Evolutionary conservation across 768 basidiomycete genomes (phyloP).

Genomic region (Russula sp.): DNA sequence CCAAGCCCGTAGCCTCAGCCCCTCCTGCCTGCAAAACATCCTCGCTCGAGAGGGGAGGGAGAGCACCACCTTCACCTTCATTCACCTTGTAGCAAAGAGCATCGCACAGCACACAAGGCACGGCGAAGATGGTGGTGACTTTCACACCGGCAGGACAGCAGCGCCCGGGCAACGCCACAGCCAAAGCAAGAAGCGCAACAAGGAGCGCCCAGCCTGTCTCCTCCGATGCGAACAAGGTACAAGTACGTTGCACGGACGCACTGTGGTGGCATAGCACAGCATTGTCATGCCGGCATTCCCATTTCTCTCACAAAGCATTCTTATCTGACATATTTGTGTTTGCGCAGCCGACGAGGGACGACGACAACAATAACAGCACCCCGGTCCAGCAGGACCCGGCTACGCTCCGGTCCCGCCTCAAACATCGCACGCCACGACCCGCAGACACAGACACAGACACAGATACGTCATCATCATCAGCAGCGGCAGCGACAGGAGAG

Average conservation of each 20-base stretch:
- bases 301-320: too few species aligned
- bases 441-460: too few species aligned
- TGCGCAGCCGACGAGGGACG: neutral
- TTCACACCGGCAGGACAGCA: neutral
- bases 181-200: neutral
- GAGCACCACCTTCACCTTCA: neutral
- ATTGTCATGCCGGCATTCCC: neutral
- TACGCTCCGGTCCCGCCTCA: conserved; percentile 9
- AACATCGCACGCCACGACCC: neutral
- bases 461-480: too few species aligned
- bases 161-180: neutral
- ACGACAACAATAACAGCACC: too few species aligned
- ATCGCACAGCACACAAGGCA: neutral
- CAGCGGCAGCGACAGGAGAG: too few species aligned
- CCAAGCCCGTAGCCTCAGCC: neutral
- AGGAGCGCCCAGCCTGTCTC: too few species aligned
- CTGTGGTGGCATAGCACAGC: neutral
- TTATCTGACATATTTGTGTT: too few species aligned
- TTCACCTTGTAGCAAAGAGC: too few species aligned
- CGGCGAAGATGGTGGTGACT: neutral
- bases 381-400: neutral
- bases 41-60: too few species aligned
- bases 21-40: neutral
- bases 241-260: too few species aligned
- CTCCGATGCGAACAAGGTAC: neutral